A percentile compares a stretch with the other conserved stretches of the same genome.
These are phyloP conservation scores for Sporothrix protearum DNA, from an alignment of 2,329 filamentous ascomycete genomes.

Conservation along the genomic window DNA sequence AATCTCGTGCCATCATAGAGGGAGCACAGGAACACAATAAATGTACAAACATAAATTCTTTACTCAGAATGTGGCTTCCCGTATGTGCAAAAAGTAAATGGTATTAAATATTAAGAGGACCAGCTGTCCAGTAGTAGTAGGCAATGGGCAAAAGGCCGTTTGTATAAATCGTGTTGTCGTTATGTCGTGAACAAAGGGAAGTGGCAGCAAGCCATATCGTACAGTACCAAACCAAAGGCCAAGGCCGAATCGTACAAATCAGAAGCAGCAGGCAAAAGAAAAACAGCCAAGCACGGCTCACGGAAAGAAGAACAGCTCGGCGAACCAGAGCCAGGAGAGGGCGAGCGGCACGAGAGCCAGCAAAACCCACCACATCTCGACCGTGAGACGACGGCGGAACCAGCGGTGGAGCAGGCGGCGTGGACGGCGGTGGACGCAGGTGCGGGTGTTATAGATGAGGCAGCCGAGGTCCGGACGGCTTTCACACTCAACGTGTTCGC, in stretches of 20 bases:
- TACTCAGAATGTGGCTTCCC: neutral
- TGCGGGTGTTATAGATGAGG: slow-evolving; percentile 49
- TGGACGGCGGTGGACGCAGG: slow-evolving; percentile 45
- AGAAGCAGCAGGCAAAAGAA: neutral
- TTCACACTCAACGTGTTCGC: slow-evolving; percentile 60
- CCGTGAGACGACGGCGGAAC: slow-evolving; percentile 44
- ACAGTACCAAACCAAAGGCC: neutral
- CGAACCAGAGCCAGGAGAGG: slow-evolving; percentile 40
- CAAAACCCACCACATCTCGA: slow-evolving; percentile 50
- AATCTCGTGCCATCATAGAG: neutral
- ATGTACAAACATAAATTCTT: neutral
- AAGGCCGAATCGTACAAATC: neutral
- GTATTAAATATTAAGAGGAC: neutral
- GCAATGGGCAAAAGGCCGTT: neutral
- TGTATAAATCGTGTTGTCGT: neutral
- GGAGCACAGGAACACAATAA: neutral
- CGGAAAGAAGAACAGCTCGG: slow-evolving; percentile 26
- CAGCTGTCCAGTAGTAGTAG: neutral
- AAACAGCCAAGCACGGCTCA: neutral
- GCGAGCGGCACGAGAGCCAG: slow-evolving; percentile 43
- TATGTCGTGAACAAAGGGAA: neutral
- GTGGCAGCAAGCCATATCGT: neutral
- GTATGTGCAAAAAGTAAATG: neutral
- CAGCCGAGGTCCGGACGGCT: slow-evolving; percentile 55
- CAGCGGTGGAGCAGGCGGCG: slow-evolving; percentile 47